These are phyloP conservation scores for Rhodomyrtus psidioides DNA, from an alignment of 441 rosid species.

Conservation along the genomic window DNA sequence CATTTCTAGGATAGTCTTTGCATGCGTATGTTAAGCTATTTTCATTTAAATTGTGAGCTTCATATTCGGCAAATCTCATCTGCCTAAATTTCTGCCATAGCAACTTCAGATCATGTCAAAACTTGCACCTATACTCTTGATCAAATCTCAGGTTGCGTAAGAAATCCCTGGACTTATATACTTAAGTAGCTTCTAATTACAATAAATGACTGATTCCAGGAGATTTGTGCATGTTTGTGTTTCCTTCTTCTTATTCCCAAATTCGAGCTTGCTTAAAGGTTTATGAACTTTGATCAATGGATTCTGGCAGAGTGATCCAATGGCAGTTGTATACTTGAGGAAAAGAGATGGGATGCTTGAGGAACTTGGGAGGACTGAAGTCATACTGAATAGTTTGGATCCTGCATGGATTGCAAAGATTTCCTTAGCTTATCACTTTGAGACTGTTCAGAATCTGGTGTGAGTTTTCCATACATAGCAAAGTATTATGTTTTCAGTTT, in stretches of 20 bases:
- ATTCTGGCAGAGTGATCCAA: conserved; percentile 68
- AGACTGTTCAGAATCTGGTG: conserved; percentile 67
- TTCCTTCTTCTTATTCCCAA: neutral
- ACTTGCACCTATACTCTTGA: neutral
- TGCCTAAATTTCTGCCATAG: neutral
- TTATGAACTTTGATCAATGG: neutral
- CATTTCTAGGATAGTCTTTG: neutral
- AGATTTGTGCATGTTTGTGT: neutral
- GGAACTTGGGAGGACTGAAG: conserved; percentile 89
- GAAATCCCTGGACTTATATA: neutral
- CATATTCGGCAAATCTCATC: neutral
- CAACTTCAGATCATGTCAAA: neutral
- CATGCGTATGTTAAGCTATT: neutral
- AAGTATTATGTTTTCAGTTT: neutral
- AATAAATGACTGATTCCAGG: neutral
- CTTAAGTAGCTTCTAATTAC: neutral
- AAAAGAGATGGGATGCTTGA: conserved; percentile 52
- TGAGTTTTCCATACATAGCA: conserved; percentile 19
- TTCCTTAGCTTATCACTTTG: conserved; percentile 65
- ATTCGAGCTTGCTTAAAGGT: neutral
- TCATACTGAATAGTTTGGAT: conserved; percentile 50
- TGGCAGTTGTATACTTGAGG: conserved; percentile 52
- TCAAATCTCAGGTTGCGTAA: neutral
- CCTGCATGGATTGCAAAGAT: conserved; percentile 75
- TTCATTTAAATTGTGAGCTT: neutral